Evolutionary conservation across 495 filamentous ascomycete genomes (phyloP), one percentile per base, ranked within the genome.

Genomic region (Tuber calosporum): DNA sequence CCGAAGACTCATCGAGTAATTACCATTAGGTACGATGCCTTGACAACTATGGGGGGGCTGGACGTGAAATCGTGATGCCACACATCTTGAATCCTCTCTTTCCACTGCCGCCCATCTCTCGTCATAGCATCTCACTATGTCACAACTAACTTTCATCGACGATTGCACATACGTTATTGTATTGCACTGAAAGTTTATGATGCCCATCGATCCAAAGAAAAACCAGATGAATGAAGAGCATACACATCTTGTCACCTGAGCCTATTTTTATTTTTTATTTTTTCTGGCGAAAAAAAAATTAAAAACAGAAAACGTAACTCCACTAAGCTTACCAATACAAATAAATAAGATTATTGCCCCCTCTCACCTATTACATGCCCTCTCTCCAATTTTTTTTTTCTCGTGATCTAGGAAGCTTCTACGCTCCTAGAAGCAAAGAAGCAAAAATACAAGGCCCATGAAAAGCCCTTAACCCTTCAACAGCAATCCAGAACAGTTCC

Each of bases 321-420:
- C 53, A 62, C 34, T 62, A 26, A 62, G 53, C 53, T 26, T 62
- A 62, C 53, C 53, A 34, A 62, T 62, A 62, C 53, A 62, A 62
- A 5, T 34, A 30, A 62, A 62, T 62, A 15, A 34, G 26, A 62
- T 34, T 62, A 34, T 19, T 26, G 30, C 30, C 26, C 26, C 4
- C 53, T n/a, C 30, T 62, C 15, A 62, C 26, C 13, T 17, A 34
- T 62, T 15, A 30, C 48, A n/a, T 13, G 11, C 11, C 45, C 48
- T 34, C 53, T 62, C 26, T 34, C 26, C 26, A 62, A 34, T 26
- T 19, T 62, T 62, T 9, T 7, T 17, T 13, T 34, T 62, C 53
- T 34, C 53, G 19, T 15, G 30, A 13, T 62, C 19, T 26, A 17
- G 26, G 13, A 34, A 34, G 26, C 53, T 34, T 15, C 53, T 19